Evolutionary conservation across 1,284 basidiomycete species (phyloP).

Genomic region (Xerocomus subilludens): DNA sequence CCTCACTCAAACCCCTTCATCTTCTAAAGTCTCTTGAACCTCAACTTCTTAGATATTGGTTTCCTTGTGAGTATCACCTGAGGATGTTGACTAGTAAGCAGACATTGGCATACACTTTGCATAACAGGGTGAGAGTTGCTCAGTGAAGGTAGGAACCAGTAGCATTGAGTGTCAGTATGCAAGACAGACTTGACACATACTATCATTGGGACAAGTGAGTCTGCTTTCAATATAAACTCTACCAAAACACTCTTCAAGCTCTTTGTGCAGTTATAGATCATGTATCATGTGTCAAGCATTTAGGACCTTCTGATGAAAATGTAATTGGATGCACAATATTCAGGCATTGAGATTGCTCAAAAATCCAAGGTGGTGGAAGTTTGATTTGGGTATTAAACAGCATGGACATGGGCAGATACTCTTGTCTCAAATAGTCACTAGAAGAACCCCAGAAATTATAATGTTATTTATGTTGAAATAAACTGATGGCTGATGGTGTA

Average conservation of each 20-base stretch:
- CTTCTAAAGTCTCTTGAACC: too few relatives aligned
- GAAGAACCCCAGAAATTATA: conserved; percentile 44
- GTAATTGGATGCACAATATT: not conserved
- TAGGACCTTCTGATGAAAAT: not conserved
- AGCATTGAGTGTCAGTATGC: not conserved
- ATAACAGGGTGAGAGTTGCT: too few relatives aligned
- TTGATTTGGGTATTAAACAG: conserved; percentile 46
- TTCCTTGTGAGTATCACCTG: too few relatives aligned
- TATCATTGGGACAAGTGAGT: conserved; percentile 27
- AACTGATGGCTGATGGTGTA: too few relatives aligned
- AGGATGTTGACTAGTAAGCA: too few relatives aligned
- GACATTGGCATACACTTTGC: too few relatives aligned
- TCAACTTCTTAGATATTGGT: too few relatives aligned
- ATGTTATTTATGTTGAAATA: too few relatives aligned
- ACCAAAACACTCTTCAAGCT: conserved; percentile 31
- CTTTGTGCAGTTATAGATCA: conserved; percentile 41
- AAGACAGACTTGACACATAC: conserved; percentile 1
- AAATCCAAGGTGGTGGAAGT: not conserved
- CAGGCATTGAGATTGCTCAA: not conserved
- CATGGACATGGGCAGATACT: conserved; percentile 53
- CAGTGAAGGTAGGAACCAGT: not conserved
- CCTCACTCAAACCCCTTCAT: too few relatives aligned
- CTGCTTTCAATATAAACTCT: conserved; percentile 17
- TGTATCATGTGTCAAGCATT: not conserved
- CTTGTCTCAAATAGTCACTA: conserved; percentile 52